Percentiles rank a stretch among this genome's conserved stretches.
Evolutionary conservation across 2,329 filamentous ascomycete species (phyloP).

Genomic region (Aspergillus ochraceus): DNA sequence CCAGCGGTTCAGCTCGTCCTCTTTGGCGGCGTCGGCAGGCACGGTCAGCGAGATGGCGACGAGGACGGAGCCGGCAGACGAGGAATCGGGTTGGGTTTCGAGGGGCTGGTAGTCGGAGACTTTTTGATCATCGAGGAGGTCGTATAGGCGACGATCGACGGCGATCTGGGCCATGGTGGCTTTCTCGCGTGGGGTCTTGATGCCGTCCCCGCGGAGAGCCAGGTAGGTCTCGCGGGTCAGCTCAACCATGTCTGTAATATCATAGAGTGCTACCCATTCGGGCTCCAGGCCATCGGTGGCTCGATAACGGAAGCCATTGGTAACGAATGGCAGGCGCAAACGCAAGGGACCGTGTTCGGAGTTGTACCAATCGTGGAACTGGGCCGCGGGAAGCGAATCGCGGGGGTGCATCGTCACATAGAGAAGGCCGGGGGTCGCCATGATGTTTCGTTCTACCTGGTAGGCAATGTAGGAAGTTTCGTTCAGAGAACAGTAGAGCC

Average conservation of each 20-base stretch:
- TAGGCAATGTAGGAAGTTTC: background rate
- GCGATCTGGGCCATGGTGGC: conserved; percentile 65
- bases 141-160: conserved; percentile 71
- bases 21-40: conserved; percentile 55
- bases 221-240: conserved; percentile 68
- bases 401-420: conserved; percentile 85
- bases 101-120: conserved; percentile 58
- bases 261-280: conserved; percentile 77
- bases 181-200: conserved; percentile 60
- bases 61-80: conserved; percentile 61
- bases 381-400: conserved; percentile 61
- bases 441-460: conserved; percentile 15
- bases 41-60: conserved; percentile 62
- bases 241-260: conserved; percentile 71
- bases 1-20: conserved; percentile 65
- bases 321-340: conserved; percentile 71
- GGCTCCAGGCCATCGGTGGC: conserved; percentile 64
- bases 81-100: conserved; percentile 60
- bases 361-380: conserved; percentile 93
- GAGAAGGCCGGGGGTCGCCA: conserved; percentile 65
- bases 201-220: conserved; percentile 44
- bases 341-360: conserved; percentile 86
- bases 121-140: conserved; percentile 60
- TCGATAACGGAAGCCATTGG: conserved; percentile 76
- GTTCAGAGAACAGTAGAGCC: background rate